phyloP scores from a whole-genome alignment of 1,139 yeast species.

The Geotrichum australiense region DNA sequence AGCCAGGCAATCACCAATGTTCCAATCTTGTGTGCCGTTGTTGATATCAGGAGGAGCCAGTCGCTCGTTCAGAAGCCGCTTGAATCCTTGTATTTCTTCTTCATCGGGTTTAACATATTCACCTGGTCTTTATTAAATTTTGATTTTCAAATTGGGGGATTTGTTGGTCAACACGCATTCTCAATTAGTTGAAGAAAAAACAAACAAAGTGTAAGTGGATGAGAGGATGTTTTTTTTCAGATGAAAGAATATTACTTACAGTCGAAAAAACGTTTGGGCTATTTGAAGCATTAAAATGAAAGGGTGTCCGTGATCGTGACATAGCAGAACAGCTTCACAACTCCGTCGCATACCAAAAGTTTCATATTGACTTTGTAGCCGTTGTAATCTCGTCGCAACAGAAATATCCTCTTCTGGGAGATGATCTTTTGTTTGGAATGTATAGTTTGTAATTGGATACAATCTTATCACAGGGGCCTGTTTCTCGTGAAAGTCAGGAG shows the following conservation, averaged over 20 bases:
- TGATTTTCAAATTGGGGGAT: no score
- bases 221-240: no score
- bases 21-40: constrained; percentile 26
- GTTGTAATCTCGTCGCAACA: constrained; percentile 27
- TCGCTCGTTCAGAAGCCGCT: constrained; percentile 26
- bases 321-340: constrained; percentile 33
- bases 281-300: constrained; percentile 33
- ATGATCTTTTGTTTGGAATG: constrained; percentile 31
- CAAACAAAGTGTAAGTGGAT: no score
- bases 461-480: constrained; percentile 28
- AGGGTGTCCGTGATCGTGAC: constrained; percentile 36
- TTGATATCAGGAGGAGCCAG: constrained; percentile 27
- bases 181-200: constrained; percentile 12
- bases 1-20: constrained; percentile 33
- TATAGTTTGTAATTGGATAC: constrained; percentile 34
- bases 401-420: constrained; percentile 34
- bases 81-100: constrained; percentile 30
- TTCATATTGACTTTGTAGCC: constrained; percentile 31
- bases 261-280: constrained; percentile 30
- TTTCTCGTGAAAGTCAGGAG: constrained; percentile 21
- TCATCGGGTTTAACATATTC: constrained; percentile 32
- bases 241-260: constrained; percentile 19
- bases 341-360: constrained; percentile 33
- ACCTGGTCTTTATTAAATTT: constrained; percentile 28
- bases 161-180: no score